Evolutionary conservation across 768 basidiomycete species (phyloP).

Genomic region (Suillus discolor): DNA sequence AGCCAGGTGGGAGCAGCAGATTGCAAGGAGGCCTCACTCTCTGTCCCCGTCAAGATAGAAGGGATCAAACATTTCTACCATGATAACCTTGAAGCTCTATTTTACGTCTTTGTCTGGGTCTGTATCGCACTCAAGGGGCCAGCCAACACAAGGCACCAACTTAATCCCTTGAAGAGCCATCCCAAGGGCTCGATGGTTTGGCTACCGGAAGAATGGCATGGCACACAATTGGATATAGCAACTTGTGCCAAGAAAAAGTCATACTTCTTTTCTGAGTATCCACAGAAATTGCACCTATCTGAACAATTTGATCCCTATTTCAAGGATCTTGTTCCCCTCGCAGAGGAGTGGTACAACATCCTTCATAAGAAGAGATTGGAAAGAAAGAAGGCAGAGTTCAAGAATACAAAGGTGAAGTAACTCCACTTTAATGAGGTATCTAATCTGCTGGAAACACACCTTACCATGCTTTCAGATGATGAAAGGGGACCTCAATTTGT

Average conservation of each 20-base stretch:
- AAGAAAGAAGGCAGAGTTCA: too few species aligned
- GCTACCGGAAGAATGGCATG: neutral
- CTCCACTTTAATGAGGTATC: too few species aligned
- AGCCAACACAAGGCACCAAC: rapidly evolving
- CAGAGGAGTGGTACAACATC: too few species aligned
- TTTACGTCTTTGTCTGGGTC: constrained; percentile 3
- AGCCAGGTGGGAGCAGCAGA: neutral
- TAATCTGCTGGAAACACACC: too few species aligned
- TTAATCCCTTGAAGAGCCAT: neutral
- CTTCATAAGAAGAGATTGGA: too few species aligned
- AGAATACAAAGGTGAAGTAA: too few species aligned
- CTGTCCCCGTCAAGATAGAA: neutral
- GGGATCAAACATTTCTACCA: neutral
- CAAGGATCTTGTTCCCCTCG: neutral
- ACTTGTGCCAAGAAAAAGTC: too few species aligned
- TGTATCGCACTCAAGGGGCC: neutral
- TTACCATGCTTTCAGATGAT: too few species aligned
- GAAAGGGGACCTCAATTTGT: too few species aligned
- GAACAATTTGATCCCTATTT: neutral
- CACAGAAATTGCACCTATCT: neutral
- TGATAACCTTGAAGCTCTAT: neutral
- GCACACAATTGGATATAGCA: neutral
- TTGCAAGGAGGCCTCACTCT: neutral
- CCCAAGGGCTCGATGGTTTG: neutral
- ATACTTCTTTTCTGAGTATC: neutral